A percentile compares a stretch with the other conserved stretches of the same genome.
phyloP scores from a whole-genome alignment of 2,329 filamentous ascomycete species.

The Aspergillus alliaceus region DNA sequence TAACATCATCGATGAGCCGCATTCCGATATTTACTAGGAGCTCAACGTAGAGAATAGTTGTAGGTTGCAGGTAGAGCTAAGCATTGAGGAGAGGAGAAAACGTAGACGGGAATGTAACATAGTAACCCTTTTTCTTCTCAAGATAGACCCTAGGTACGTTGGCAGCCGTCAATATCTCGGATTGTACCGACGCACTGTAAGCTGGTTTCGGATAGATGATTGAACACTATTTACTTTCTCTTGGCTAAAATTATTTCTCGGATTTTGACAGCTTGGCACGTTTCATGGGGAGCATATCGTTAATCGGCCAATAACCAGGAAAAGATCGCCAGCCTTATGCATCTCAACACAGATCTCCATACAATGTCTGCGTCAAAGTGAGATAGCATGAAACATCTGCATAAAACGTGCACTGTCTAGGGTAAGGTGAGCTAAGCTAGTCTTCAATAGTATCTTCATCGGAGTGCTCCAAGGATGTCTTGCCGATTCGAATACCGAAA shows the following conservation, averaged over 20 bases:
- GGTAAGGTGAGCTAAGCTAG: background rate
- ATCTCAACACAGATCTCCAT: background rate
- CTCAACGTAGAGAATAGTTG: too few species aligned
- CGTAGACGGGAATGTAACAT: too few species aligned
- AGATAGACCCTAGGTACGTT: background rate
- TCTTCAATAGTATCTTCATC: background rate
- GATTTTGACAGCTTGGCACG: background rate
- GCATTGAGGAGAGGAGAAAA: too few species aligned
- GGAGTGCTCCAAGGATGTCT: background rate
- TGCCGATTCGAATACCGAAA: background rate
- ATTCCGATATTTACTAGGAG: background rate
- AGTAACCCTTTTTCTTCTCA: background rate
- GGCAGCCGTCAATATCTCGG: too few species aligned
- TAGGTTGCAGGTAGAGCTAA: too few species aligned
- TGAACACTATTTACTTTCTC: background rate
- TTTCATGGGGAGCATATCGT: background rate
- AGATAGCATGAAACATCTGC: background rate
- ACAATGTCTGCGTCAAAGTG: background rate
- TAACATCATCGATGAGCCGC: too few species aligned
- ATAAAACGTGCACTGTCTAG: background rate
- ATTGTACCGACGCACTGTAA: too few species aligned
- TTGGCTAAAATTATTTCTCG: background rate
- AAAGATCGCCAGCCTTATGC: background rate
- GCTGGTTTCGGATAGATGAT: background rate
- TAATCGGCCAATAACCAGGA: too few species aligned